phyloP scores from a whole-genome alignment of 768 basidiomycete species.

The Kwoniella shandongensis region DNA sequence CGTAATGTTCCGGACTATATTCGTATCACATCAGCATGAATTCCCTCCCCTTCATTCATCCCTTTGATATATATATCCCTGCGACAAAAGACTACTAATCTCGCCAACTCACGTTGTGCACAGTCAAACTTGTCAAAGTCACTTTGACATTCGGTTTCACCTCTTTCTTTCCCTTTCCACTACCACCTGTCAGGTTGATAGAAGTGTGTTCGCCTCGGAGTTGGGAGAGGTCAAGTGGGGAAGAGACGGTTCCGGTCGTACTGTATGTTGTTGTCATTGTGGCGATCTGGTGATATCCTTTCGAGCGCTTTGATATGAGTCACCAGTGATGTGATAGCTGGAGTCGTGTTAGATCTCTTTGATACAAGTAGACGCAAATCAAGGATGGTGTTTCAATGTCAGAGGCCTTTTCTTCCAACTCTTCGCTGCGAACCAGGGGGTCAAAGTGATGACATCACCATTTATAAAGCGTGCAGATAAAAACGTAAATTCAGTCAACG shows the following conservation, averaged over 20 bases:
- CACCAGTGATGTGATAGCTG: too few species aligned
- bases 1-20: conserved; percentile 46
- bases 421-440: neutral
- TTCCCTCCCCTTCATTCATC: neutral
- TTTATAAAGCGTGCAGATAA: neutral
- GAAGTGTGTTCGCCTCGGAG: conserved; percentile 38
- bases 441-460: conserved; percentile 16
- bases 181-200: conserved; percentile 23
- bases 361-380: too few species aligned
- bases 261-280: conserved; percentile 28
- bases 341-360: too few species aligned
- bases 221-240: conserved; percentile 36
- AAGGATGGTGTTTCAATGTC: too few species aligned
- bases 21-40: neutral
- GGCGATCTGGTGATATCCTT: too few species aligned
- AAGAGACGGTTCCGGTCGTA: conserved; percentile 45
- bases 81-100: too few species aligned
- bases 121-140: conserved; percentile 50
- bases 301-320: too few species aligned
- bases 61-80: too few species aligned
- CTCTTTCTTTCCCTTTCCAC: conserved; percentile 30
- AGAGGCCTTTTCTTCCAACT: too few species aligned
- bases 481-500: too few species aligned
- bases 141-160: conserved; percentile 46
- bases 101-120: conserved; percentile 52